Evolutionary conservation across 1,139 yeast species (phyloP).

Genomic region (Suhomyces panamericanus): DNA sequence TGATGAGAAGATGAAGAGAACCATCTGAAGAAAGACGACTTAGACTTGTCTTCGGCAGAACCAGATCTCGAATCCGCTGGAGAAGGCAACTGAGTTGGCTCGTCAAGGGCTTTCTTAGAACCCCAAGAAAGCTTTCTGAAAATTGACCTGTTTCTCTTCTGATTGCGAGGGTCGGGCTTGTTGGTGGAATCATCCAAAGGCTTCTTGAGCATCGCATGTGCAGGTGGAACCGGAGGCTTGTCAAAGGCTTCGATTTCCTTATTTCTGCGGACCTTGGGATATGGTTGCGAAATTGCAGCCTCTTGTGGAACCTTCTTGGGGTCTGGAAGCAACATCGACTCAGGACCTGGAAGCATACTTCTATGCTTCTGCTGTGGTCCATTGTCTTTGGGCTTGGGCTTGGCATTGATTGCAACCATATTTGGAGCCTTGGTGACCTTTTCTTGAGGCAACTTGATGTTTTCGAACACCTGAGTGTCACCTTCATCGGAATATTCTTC

Average conservation of each 20-base stretch:
- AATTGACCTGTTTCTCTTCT: slow-evolving; percentile 49
- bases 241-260: slow-evolving; percentile 16
- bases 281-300: slow-evolving; percentile 23
- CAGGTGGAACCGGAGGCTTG: slow-evolving; percentile 24
- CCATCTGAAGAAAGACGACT: slow-evolving; percentile 45
- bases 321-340: slow-evolving; percentile 41
- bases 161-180: slow-evolving; percentile 22
- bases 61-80: slow-evolving; percentile 38
- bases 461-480: slow-evolving; percentile 41
- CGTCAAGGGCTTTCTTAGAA: slow-evolving; percentile 36
- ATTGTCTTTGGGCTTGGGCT: neutral
- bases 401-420: neutral
- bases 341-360: slow-evolving; percentile 38
- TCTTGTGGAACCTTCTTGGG: slow-evolving; percentile 13
- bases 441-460: slow-evolving; percentile 45
- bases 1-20: slow-evolving; percentile 33
- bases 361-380: slow-evolving; percentile 19
- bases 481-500: slow-evolving; percentile 20
- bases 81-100: slow-evolving; percentile 35
- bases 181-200: slow-evolving; percentile 40
- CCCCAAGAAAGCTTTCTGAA: slow-evolving; percentile 69
- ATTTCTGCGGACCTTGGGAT: slow-evolving; percentile 29
- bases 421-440: slow-evolving; percentile 12
- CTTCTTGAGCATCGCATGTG: slow-evolving; percentile 17
- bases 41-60: slow-evolving; percentile 36